Percentiles rank a stretch among this genome's conserved stretches.
phyloP scores from a whole-genome alignment of 2,329 filamentous ascomycete species.

The Triangularia verruculosa region DNA sequence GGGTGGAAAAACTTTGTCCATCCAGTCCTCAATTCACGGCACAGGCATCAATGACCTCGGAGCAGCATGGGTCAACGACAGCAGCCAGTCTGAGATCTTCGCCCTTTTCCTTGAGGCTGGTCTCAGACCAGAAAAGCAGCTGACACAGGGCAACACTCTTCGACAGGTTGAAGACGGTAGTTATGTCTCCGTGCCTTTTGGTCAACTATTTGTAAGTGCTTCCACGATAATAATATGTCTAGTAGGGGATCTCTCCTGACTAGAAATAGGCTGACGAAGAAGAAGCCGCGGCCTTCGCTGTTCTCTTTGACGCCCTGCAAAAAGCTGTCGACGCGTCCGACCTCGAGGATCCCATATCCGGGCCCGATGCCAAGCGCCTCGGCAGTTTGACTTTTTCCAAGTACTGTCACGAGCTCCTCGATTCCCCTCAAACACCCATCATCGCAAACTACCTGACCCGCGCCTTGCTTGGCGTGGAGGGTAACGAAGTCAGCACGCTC shows the following conservation, averaged over 20 bases:
- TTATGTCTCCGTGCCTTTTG: not conserved
- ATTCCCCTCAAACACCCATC: not conserved
- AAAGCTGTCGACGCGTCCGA: not conserved
- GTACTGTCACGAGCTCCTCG: not conserved
- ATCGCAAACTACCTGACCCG: constrained; percentile 9
- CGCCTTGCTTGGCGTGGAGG: constrained; percentile 47
- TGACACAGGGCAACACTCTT: constrained; percentile 21
- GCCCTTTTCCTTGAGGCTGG: constrained; percentile 40
- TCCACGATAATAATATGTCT: not conserved
- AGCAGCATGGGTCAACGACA: constrained; percentile 58
- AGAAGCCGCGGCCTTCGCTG: not conserved
- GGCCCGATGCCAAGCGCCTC: not conserved
- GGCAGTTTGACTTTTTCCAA: not conserved
- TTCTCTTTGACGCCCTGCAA: not conserved
- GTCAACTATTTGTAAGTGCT: not conserved
- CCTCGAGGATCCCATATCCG: not conserved
- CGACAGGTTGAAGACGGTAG: constrained; percentile 7
- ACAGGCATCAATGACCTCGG: constrained; percentile 45
- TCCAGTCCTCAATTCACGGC: constrained; percentile 28
- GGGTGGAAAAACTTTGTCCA: constrained; percentile 50
- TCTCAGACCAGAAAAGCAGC: constrained; percentile 47
- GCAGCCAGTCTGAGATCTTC: constrained; percentile 46
- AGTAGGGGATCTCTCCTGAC: not conserved
- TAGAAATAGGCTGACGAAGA: not conserved
- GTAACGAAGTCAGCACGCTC: constrained; percentile 47